A percentile compares a stretch with the other conserved stretches of the same genome.
These are phyloP conservation scores for Microbotryum violaceum DNA, from an alignment of 1,284 basidiomycete species.

Conservation along the genomic window DNA sequence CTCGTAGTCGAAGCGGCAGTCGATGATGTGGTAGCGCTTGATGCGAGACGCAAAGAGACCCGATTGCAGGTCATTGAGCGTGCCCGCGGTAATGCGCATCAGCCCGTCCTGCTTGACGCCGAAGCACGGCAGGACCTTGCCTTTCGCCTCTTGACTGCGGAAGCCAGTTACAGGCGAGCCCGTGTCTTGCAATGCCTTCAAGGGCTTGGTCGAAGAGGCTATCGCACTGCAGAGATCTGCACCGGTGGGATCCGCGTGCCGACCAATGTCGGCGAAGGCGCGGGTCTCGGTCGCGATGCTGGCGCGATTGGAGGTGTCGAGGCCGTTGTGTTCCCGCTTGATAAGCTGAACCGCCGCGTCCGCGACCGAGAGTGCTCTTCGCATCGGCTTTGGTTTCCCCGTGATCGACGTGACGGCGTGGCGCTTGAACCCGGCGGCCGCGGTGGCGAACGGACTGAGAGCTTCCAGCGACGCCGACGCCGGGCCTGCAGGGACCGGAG, in stretches of 20 bases:
- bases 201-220: background rate
- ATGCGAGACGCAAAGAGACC: slow-evolving; percentile 62
- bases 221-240: background rate
- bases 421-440: background rate
- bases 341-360: slow-evolving; percentile 11
- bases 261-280: too few relatives aligned
- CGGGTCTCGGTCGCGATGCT: slow-evolving; percentile 2
- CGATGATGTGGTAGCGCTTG: slow-evolving; percentile 68
- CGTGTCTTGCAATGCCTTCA: slow-evolving; percentile 12
- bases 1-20: slow-evolving; percentile 98
- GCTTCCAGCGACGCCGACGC: slow-evolving; percentile 4
- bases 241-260: too few relatives aligned
- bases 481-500: background rate
- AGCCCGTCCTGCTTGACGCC: slow-evolving; percentile 88
- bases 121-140: slow-evolving; percentile 90
- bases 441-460: too few relatives aligned
- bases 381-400: slow-evolving; percentile 18
- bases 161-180: slow-evolving; percentile 56
- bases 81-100: slow-evolving; percentile 76
- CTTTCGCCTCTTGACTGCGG: slow-evolving; percentile 83
- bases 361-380: slow-evolving; percentile 28
- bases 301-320: slow-evolving; percentile 1
- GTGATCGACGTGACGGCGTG: slow-evolving; percentile 22
- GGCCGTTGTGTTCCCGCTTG: slow-evolving; percentile 12
- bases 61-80: slow-evolving; percentile 64